Evolutionary conservation across 768 basidiomycete genomes (phyloP).

Genomic region (Amyloporia xantha): DNA sequence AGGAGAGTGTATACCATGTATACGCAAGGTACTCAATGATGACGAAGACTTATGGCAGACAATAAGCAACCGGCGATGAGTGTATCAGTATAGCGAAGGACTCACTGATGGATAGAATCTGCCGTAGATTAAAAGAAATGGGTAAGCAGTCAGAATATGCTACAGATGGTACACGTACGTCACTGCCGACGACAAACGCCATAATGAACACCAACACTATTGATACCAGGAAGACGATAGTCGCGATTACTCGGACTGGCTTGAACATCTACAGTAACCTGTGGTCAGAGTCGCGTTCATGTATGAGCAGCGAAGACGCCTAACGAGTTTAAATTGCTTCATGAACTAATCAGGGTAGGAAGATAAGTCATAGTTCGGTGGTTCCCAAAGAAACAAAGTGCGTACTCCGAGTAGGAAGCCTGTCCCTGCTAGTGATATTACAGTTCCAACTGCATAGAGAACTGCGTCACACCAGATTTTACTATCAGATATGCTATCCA

Average conservation of each 20-base stretch:
- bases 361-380: neutral
- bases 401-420: slow-evolving; percentile 88
- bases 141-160: neutral
- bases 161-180: slow-evolving; percentile 50
- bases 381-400: neutral
- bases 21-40: slow-evolving; percentile 89
- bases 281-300: neutral
- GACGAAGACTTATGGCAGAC: slow-evolving; percentile 61
- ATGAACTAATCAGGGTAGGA: slow-evolving; percentile 42
- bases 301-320: slow-evolving; percentile 13
- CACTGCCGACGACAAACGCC: slow-evolving; percentile 71
- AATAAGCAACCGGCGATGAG: neutral
- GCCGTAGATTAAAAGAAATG: neutral
- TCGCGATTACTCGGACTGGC: slow-evolving; percentile 79
- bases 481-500: no score
- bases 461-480: slow-evolving; percentile 44
- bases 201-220: slow-evolving; percentile 81
- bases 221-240: slow-evolving; percentile 68
- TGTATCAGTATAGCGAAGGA: slow-evolving; percentile 2
- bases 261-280: slow-evolving; percentile 84
- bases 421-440: slow-evolving; percentile 79
- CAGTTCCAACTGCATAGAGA: slow-evolving; percentile 74
- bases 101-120: slow-evolving; percentile 69
- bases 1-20: slow-evolving; percentile 82
- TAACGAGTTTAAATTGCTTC: slow-evolving; percentile 76